Evolutionary conservation across 2,329 filamentous ascomycete species (phyloP), one percentile per base, ranked within the genome.

Genomic region (Colletotrichum sp.): DNA sequence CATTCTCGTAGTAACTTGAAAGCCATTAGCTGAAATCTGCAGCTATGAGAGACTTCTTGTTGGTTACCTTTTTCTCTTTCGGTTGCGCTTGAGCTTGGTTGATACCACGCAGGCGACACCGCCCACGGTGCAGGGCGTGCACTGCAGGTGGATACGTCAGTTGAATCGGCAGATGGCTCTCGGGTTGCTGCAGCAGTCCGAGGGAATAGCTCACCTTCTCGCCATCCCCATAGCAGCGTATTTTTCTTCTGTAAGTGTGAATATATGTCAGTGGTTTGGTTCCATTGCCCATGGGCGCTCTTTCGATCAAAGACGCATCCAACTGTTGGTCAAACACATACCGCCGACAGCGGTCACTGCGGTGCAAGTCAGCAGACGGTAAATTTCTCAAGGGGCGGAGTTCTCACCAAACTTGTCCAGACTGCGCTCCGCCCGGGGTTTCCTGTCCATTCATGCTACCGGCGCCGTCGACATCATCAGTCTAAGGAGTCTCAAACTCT

Each of bases 31-130:
- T 5, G 10, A 7, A 6, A 5, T 8, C 21, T 10, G n/a, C 13
- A 26, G n/a, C 6, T 32, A 32, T 32, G 30, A 32, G 30, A 32
- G 30, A 32, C 9, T 32, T 32, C 30, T 32, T 32, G 10, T 32
- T 32, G 30, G 30, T 32, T 30, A 77, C 76, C 72, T 76, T 24
- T 76, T 77, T 9, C 76, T 71, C 18, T 77, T 77, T 21, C 76
- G 49, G 21, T 77, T 76, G 6, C 76, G 67, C 34, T 77, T 75
- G 16, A 77, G 24, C 36, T 76, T 75, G 13, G 59, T 72, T 16
- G 76, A 75, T 2, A 69, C 24, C 7, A 77, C 24, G 8, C 76
- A 77, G 24, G 73, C 55, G 21, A 63, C 65, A 12, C 68, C 69
- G 7, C 39, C 72, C 13, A 32, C 13, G 5, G 49, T 26, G 39